A percentile compares a stretch with the other conserved stretches of the same genome.
phyloP scores from a whole-genome alignment of 441 rosid species.

The Lagerstroemia fauriei region DNA sequence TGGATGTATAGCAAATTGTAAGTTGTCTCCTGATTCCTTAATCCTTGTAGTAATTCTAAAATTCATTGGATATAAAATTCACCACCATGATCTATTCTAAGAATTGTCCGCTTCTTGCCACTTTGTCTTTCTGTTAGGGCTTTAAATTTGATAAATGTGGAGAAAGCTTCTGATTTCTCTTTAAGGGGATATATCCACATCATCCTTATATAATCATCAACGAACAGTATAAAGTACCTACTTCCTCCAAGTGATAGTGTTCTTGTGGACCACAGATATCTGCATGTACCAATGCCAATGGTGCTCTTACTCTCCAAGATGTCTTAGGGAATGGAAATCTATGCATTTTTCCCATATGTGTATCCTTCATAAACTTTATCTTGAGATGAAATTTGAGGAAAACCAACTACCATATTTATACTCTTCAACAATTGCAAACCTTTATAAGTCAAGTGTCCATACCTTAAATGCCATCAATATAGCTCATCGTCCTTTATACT shows the following conservation, averaged over 20 bases:
- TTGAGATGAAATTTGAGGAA: too few species aligned
- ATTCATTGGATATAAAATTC: neutral
- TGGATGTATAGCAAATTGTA: too few species aligned
- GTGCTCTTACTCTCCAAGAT: slow-evolving; percentile 9
- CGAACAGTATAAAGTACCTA: slow-evolving; percentile 13
- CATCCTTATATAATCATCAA: slow-evolving; percentile 15
- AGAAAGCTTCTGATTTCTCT: slow-evolving; percentile 16
- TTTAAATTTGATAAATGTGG: slow-evolving; percentile 20
- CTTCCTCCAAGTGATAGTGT: neutral
- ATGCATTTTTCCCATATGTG: slow-evolving; percentile 8
- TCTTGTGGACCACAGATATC: neutral
- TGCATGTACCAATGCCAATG: slow-evolving; percentile 18
- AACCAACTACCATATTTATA: too few species aligned
- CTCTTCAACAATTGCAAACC: too few species aligned
- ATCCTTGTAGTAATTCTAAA: slow-evolving; percentile 1
- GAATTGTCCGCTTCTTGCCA: neutral
- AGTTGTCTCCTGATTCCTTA: neutral
- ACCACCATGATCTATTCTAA: neutral
- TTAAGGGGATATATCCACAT: slow-evolving; percentile 13
- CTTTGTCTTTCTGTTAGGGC: slow-evolving; percentile 4
- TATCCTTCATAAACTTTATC: slow-evolving; percentile 13
- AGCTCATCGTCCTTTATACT: too few species aligned
- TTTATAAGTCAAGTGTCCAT: too few species aligned
- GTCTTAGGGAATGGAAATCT: slow-evolving; percentile 18
- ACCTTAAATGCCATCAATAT: too few species aligned